These are phyloP conservation scores for Potentilla sterilis DNA, from an alignment of 306 rosid genomes.

Conservation along the genomic window DNA sequence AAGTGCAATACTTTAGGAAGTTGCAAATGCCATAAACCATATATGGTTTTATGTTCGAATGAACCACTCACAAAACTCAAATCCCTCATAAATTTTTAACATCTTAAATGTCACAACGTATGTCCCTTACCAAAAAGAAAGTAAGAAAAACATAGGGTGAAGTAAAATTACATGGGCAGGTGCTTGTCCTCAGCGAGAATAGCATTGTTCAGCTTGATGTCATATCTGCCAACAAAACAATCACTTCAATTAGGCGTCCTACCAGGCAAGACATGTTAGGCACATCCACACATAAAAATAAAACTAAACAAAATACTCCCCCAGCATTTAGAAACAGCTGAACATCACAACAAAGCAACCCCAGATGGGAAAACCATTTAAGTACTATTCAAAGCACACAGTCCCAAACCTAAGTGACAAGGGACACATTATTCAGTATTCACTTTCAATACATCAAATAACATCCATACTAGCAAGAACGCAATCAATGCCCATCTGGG, in stretches of 20 bases:
- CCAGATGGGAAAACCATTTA: not conserved
- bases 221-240: conserved; percentile 50
- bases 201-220: conserved; percentile 68
- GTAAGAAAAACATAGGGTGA: not conserved
- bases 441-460: not conserved
- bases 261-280: not conserved
- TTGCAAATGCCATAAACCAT: not conserved
- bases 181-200: conserved; percentile 94
- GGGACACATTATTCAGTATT: not conserved
- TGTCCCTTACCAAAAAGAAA: not conserved
- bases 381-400: not conserved
- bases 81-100: not conserved
- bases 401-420: not conserved
- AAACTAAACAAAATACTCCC: not conserved
- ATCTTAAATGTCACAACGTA: not conserved
- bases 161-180: conserved; percentile 62
- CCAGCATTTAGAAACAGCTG: not conserved
- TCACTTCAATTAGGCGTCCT: not conserved
- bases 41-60: not conserved
- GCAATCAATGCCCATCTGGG: not conserved
- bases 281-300: not conserved
- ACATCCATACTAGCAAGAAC: conserved; percentile 3
- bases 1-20: not conserved
- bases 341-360: not conserved
- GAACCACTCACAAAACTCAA: not conserved